Base-by-base conservation (phyloP, 352 stramenopile genomes). In the Phytophthora megakarya region DNA sequence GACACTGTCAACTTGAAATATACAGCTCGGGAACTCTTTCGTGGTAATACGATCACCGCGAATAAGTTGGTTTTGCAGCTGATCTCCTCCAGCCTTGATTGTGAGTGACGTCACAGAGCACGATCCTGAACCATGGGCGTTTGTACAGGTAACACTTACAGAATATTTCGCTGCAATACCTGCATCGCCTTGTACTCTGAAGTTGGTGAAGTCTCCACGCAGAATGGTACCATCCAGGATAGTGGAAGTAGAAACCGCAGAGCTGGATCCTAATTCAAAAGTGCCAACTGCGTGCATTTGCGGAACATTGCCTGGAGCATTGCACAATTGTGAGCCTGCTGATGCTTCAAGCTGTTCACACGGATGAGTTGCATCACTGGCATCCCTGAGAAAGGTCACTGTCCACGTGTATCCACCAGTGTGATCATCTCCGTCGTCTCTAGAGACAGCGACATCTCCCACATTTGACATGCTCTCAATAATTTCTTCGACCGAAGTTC, bases 391-490 rank as follows among this genome's bases (percentile, higher is more conserved):
- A 58, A 99, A 99, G 10, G 95, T 98, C 22, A 99, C 77, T 5
- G 84, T 97, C 96, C 96, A 99, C 12, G 81, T 84, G 64, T 98
- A 99, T 1, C 93, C 95, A 26, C 96, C 97, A 45, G 95, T 98
- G 5, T 74, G 56, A 2, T 43, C 18, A 61, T 98, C 88, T 15
- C 98, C 93, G 2, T 56, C 62, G 61, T 85, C 93, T 62, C 96
- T 73, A 7, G 86, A 92, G 0, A 99, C 96, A 3, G 72, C 63
- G 2, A 99, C 91, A 61, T 98, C 93, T 3, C 97, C 97, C 43
- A 99, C 62, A 61, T 98, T 98, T 6, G 67, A 33, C 80, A 99
- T 97, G 2, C 51, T 72, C 71, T 99, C 92, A 1, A 99, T 78
- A 50, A 98, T 98, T 65, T 99, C 95, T 72, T 99, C 92, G 4